Conservation (phyloP, 31 red algal genomes). For the Odonthalia washingtoniensis region DNA sequence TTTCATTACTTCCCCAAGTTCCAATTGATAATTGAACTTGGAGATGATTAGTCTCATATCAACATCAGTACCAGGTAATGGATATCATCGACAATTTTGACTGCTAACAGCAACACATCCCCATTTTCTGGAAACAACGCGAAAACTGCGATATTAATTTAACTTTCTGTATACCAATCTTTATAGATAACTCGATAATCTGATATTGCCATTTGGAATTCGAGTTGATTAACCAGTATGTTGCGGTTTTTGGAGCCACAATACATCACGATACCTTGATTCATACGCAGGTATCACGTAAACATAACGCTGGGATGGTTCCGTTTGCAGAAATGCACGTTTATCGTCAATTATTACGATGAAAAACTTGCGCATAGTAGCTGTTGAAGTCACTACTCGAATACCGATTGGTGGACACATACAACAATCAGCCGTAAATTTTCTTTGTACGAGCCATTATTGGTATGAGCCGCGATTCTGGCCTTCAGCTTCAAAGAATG, state of each 20-base stretch:
- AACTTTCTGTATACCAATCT: neutral
- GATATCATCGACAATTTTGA: neutral
- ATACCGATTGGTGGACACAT: neutral
- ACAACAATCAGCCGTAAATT: neutral
- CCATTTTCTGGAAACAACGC: neutral
- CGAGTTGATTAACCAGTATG: neutral
- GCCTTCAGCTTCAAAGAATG: too few species aligned
- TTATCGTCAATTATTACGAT: too few species aligned
- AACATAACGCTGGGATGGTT: neutral
- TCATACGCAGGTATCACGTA: neutral
- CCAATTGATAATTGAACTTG: neutral
- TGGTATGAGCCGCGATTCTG: too few species aligned
- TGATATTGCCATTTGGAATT: neutral
- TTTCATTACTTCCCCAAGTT: neutral
- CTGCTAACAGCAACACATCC: neutral
- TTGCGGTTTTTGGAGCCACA: neutral
- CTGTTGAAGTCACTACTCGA: neutral
- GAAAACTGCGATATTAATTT: neutral
- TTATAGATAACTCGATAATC: neutral
- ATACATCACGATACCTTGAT: neutral
- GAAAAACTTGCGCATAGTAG: neutral
- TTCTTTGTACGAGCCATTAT: neutral
- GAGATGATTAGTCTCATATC: neutral
- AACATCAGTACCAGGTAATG: neutral
- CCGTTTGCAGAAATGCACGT: neutral